Evolutionary conservation across 208 protist species (phyloP).

Genomic region (Acanthamoeba healyi): DNA sequence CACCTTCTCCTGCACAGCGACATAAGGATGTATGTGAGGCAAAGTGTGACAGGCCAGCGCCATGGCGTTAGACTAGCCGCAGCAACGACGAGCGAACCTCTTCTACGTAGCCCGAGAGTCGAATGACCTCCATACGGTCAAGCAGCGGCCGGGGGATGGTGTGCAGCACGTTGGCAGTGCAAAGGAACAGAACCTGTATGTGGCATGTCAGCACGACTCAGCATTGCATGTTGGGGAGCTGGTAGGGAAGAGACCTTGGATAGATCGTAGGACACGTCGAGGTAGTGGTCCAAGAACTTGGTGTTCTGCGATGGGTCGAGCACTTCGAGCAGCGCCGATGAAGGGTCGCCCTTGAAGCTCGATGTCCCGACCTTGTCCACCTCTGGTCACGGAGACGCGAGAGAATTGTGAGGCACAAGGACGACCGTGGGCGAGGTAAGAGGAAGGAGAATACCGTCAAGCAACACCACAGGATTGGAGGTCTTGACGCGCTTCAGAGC

Average conservation of each 20-base stretch:
- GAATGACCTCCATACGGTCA: conserved; percentile 94
- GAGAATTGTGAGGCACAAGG: not conserved
- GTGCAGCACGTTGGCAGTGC: conserved; percentile 92
- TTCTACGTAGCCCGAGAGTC: conserved; percentile 91
- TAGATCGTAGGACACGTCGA: conserved; percentile 92
- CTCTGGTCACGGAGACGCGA: conserved; percentile 68
- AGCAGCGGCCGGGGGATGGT: conserved; percentile 92
- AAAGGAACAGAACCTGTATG: conserved; percentile 91
- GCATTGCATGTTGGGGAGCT: not conserved
- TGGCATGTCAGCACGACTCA: not conserved
- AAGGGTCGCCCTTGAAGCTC: conserved; percentile 88
- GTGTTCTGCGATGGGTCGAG: conserved; percentile 94
- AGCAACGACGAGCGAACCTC: not conserved
- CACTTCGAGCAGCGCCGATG: conserved; percentile 92
- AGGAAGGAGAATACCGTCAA: conserved; percentile 87
- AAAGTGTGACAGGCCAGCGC: no score
- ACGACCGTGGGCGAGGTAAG: not conserved
- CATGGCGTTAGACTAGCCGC: not conserved
- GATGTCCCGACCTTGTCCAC: conserved; percentile 90
- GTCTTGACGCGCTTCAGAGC: conserved; percentile 88
- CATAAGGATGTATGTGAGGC: no score
- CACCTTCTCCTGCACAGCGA: conserved; percentile 62
- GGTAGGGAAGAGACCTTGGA: conserved; percentile 80
- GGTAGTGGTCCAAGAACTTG: conserved; percentile 93
- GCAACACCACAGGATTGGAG: conserved; percentile 94